Evolutionary conservation across 768 basidiomycete genomes (phyloP).

Genomic region (Auricularia auricula-judae): DNA sequence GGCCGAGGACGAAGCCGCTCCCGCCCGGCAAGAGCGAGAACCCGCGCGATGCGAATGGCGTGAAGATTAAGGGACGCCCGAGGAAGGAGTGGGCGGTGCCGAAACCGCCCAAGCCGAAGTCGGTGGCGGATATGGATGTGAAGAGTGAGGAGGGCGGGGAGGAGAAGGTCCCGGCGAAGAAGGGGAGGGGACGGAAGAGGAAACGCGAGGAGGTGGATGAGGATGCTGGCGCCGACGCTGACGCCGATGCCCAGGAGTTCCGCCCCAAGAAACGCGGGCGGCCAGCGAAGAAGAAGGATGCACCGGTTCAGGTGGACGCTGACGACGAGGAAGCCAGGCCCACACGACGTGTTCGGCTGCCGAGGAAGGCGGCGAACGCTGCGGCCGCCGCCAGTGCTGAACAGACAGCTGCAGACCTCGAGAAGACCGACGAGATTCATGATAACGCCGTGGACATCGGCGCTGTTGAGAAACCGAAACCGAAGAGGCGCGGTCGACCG

Average conservation of each 20-base stretch:
- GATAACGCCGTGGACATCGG: not conserved
- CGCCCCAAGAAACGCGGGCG: constrained; percentile 29
- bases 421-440: no score
- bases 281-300: constrained; percentile 16
- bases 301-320: no score
- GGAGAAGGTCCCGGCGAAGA: constrained; percentile 14
- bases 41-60: constrained; percentile 20
- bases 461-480: constrained; percentile 8
- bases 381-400: no score
- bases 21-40: constrained; percentile 9
- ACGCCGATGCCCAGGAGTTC: not conserved
- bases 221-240: constrained; percentile 9
- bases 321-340: no score
- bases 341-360: no score
- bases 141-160: constrained; percentile 5
- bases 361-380: no score
- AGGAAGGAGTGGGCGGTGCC: constrained; percentile 12
- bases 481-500: constrained; percentile 27
- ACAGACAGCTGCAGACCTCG: no score
- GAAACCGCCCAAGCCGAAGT: constrained; percentile 30
- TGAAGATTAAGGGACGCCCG: constrained; percentile 15
- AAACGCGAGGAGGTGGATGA: constrained; percentile 9
- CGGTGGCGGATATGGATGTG: no score
- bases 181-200: constrained; percentile 18
- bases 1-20: not conserved